Percentiles rank a stretch among this genome's conserved stretches.
Conservation (phyloP, 2,329 filamentous ascomycete species). For the Canariomyces notabilis region DNA sequence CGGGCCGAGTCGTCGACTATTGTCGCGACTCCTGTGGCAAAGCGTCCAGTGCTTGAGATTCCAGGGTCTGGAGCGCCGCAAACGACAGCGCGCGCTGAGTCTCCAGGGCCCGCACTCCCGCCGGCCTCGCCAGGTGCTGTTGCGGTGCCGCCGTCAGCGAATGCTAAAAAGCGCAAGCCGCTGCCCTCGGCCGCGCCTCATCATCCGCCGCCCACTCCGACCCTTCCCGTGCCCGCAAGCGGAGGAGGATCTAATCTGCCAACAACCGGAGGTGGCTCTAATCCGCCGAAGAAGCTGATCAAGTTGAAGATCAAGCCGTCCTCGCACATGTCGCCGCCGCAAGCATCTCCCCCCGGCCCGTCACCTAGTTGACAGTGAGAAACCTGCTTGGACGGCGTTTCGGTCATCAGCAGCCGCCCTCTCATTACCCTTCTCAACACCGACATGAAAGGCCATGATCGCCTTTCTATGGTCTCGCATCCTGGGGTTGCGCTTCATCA, state of each 20-base stretch:
- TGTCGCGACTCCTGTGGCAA: constrained; percentile 17
- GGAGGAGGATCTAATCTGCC: neutral
- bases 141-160: neutral
- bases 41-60: constrained; percentile 6
- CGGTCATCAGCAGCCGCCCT: too few relatives aligned
- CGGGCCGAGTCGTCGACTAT: constrained; percentile 16
- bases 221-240: neutral
- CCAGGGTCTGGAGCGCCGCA: neutral
- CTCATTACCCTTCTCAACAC: too few relatives aligned
- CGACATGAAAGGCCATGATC: too few relatives aligned
- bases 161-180: constrained; percentile 21
- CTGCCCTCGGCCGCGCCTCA: constrained; percentile 21
- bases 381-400: neutral
- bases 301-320: constrained; percentile 23
- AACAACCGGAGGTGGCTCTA: neutral
- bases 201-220: neutral
- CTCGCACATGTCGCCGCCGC: constrained; percentile 8
- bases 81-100: neutral
- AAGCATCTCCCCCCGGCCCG: neutral
- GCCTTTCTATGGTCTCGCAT: too few relatives aligned
- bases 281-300: constrained; percentile 19
- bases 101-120: neutral
- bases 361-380: neutral
- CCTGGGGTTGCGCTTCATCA: too few relatives aligned
- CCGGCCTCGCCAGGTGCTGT: neutral